These are phyloP conservation scores for Zostera marina DNA, from an alignment of 116 monocot species.

Conservation along the genomic window DNA sequence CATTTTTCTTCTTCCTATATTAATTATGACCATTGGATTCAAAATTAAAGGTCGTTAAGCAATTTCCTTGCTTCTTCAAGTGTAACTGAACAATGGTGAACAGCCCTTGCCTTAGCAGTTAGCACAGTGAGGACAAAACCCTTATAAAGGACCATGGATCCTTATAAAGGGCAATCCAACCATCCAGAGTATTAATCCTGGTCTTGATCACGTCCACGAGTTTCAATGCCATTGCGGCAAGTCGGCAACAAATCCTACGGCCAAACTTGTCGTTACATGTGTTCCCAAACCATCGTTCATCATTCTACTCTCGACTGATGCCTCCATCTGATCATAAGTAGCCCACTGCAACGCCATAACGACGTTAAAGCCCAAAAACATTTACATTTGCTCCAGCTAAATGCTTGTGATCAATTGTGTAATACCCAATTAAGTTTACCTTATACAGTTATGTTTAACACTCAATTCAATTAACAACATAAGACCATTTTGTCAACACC, in stretches of 20 bases:
- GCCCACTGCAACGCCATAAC: constrained; percentile 43
- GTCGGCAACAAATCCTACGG: constrained; percentile 26
- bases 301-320: constrained; percentile 10
- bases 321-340: constrained; percentile 36
- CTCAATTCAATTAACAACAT: too few species aligned
- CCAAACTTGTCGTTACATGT: constrained; percentile 28
- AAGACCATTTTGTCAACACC: too few species aligned
- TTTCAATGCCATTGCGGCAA: constrained; percentile 31
- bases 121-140: constrained; percentile 65
- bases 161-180: constrained; percentile 51
- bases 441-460: too few species aligned
- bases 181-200: constrained; percentile 40
- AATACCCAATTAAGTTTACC: too few species aligned
- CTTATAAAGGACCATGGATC: constrained; percentile 54
- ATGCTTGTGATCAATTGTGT: too few species aligned
- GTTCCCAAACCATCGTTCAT: constrained; percentile 27
- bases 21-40: not conserved
- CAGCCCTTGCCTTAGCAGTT: constrained; percentile 51
- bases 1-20: not conserved
- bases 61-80: constrained; percentile 57
- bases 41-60: constrained; percentile 29
- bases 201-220: constrained; percentile 47
- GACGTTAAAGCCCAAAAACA: too few species aligned
- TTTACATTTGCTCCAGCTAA: too few species aligned
- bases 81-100: constrained; percentile 74